Evolutionary conservation across 305 asterid species (phyloP), one percentile per base, ranked within the genome.

Genomic region (Plantago rigida): DNA sequence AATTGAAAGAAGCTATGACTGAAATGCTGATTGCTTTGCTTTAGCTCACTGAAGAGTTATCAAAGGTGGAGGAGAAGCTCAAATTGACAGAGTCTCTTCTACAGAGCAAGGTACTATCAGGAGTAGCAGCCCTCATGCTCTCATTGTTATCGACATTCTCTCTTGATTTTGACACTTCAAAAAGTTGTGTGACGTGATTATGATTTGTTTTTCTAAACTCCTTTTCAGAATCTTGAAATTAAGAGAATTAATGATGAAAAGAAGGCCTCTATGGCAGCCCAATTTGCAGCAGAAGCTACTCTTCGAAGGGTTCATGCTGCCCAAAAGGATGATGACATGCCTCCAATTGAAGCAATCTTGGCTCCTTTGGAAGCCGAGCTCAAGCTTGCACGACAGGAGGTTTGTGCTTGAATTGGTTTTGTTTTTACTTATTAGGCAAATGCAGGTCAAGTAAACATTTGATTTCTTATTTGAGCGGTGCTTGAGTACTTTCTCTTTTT

Each of bases 261-360:
- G 87, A 92, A 82, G 87, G 94, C 99, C 47, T 89, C 99, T 56
- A 86, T 92, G 97, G 96, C 97, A 51, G 99, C 97, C 59, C 99
- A 92, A 72, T 92, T 92, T 83, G 99, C 99, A 3, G 99, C 99
- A 58, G 99, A 92, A 79, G 99, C 99, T 69, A 89, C 99, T 60
- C 95, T 92, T 77, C 84, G 99, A 26, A 82, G 99, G 75, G 99
- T 92, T 68, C 99, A 92, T 72, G 87, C 89, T 69, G 96, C 95
- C 70, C 96, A 92, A 68, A 92, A 89, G 76, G 99, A 92, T 68
- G 99, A 92, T 72, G 99, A 92, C 68, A 92, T 92, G 97, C 97
- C 99, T 71, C 99, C 99, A 17, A 89, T 92, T 77, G 99, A 92
- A 83, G 99, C 99, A 45, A 89, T 92, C 64, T 80, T 92, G 68